A percentile compares a stretch with the other conserved stretches of the same genome.
phyloP scores from a whole-genome alignment of 1,284 basidiomycete genomes.

The Puccinia brachypodii region DNA sequence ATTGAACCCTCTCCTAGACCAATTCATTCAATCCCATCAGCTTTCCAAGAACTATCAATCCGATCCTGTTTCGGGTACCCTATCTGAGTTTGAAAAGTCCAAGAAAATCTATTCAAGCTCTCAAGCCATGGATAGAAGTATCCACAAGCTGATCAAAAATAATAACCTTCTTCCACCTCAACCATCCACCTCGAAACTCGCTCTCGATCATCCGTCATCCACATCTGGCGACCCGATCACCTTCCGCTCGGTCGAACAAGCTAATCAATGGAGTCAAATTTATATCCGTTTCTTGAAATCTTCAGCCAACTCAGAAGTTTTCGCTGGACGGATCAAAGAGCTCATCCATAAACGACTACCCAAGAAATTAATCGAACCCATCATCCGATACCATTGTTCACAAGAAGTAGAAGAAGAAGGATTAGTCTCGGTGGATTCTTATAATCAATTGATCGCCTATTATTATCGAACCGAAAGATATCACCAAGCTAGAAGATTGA shows the following conservation, averaged over 20 bases:
- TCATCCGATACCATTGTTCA: constrained; percentile 14
- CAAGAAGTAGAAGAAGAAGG: neutral
- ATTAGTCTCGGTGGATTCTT: constrained; percentile 34
- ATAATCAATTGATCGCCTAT: constrained; percentile 36
- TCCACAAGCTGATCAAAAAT: neutral
- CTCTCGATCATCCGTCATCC: neutral
- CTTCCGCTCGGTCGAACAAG: neutral
- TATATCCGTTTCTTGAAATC: constrained; percentile 32
- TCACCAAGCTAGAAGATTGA: constrained; percentile 30
- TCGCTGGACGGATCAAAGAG: constrained; percentile 27
- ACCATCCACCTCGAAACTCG: neutral
- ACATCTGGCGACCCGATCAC: neutral
- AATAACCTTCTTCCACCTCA: neutral
- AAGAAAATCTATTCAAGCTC: constrained; percentile 15
- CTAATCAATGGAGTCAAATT: constrained; percentile 10
- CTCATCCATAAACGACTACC: constrained; percentile 29
- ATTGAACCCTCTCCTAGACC: neutral
- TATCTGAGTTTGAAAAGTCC: constrained; percentile 9
- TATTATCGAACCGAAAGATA: constrained; percentile 31
- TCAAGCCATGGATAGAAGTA: constrained; percentile 18
- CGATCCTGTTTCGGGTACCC: constrained; percentile 5
- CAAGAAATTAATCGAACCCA: neutral
- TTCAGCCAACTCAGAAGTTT: constrained; percentile 30
- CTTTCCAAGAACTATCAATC: neutral
- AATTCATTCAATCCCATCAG: neutral